These are phyloP conservation scores for Penicillium lagena DNA, from an alignment of 495 filamentous ascomycete species.

Conservation along the genomic window DNA sequence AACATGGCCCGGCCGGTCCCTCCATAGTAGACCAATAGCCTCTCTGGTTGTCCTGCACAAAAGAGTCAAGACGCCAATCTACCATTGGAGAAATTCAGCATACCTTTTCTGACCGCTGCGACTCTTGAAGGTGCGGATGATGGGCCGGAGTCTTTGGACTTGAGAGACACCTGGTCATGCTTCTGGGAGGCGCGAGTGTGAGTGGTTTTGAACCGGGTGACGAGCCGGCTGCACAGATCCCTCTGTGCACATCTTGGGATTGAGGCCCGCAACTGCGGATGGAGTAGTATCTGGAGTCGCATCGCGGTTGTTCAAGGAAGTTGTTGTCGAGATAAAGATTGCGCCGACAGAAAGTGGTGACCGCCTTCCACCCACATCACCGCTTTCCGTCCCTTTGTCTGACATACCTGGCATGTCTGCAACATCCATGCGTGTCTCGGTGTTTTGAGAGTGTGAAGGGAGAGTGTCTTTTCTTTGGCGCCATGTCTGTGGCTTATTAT, in stretches of 20 bases:
- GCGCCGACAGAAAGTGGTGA: constrained; percentile 2
- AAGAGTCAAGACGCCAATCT: constrained; percentile 8
- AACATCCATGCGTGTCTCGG: neutral
- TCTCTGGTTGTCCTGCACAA: constrained; percentile 41
- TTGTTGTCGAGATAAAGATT: neutral
- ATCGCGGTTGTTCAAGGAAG: constrained; percentile 6
- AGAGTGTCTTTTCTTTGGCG: constrained; percentile 5
- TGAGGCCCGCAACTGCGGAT: constrained; percentile 26
- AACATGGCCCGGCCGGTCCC: constrained; percentile 61
- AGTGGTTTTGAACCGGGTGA: constrained; percentile 27
- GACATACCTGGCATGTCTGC: neutral
- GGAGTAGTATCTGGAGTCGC: constrained; percentile 25
- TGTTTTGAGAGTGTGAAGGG: constrained; percentile 4
- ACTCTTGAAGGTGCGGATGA: constrained; percentile 5
- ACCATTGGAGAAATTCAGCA: neutral
- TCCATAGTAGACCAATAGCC: constrained; percentile 65
- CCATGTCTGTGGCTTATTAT: constrained; percentile 26
- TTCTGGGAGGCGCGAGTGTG: constrained; percentile 17
- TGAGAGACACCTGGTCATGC: constrained; percentile 12
- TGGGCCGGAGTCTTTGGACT: constrained; percentile 13
- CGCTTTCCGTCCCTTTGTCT: constrained; percentile 15
- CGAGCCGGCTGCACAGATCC: constrained; percentile 20
- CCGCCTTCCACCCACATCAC: constrained; percentile 1
- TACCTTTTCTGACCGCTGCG: constrained; percentile 22
- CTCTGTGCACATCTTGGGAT: constrained; percentile 20